Evolutionary conservation across 2,329 filamentous ascomycete species (phyloP), one percentile per base, ranked within the genome.

Genomic region (Fusarium pseudonygamai): DNA sequence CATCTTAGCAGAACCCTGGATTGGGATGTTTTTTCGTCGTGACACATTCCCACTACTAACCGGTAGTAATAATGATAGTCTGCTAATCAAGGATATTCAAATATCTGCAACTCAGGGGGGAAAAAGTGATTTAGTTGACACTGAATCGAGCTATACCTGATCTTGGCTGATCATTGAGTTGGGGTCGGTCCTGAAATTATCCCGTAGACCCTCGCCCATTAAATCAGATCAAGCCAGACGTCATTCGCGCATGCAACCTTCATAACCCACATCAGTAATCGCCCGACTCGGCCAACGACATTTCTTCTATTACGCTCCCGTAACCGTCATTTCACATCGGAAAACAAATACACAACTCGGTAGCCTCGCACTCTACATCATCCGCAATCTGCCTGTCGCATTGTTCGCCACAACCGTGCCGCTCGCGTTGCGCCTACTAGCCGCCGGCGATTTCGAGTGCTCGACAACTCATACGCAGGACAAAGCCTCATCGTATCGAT

Each of bases 201-300:
- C 69, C 68, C 57, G 55, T 67, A 30, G 53, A 67, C 64, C 65
- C 73, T 69, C 68, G 69, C 60, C 39, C 62, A 67, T 46, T 62
- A 47, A 65, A 73, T 46, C 62, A 47, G 67, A 73, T 73, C 72
- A 73, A 65, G 58, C 69, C 69, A 78, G 74, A 78, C 76, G 76
- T 78, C 76, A 78, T 78, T 77, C 70, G 47, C 53, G 68, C 71
- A 52, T 49, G 45, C 64, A 67, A 60, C 71, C 65, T 64, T 68
- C 64, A 74, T 64, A 68, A 70, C 53, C 68, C 62, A 59, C 68
- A 68, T 70, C 68, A 69, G 42, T 57, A 65, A 49, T 65, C 47
- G 40, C 34, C 34, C 45, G 34, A 62, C 67, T 37, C 50, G 49
- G 52, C 50, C 43, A 46, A 63, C 63, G 18, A 24, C 36, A 20